Conservation (phyloP, 1,284 basidiomycete genomes). For the Veloporphyrellus conicus region DNA sequence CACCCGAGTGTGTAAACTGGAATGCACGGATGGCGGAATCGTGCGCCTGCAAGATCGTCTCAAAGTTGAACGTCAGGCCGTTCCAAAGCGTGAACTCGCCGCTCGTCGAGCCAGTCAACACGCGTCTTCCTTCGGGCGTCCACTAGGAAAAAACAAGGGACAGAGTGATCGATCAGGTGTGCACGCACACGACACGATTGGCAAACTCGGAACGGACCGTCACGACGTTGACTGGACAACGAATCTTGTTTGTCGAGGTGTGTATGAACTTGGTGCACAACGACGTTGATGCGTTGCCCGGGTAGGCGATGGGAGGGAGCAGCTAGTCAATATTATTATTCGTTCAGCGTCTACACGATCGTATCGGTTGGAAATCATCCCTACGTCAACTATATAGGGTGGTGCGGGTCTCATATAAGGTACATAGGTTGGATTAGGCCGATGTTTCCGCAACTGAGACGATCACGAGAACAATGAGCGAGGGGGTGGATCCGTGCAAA, state of each 20-base stretch:
- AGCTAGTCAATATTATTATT: slow-evolving; percentile 51
- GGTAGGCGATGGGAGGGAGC: slow-evolving; percentile 87
- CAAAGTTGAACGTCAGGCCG: slow-evolving; percentile 98
- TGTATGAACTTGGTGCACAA: slow-evolving; percentile 95
- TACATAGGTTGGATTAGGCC: slow-evolving; percentile 67
- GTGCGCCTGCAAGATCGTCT: slow-evolving; percentile 97
- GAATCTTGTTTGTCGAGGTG: slow-evolving; percentile 97
- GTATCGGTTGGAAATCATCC: slow-evolving; percentile 26
- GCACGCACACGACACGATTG: neutral
- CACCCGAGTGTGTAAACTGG: slow-evolving; percentile 86
- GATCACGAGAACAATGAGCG: neutral
- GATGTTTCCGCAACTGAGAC: slow-evolving; percentile 66
- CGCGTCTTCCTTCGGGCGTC: slow-evolving; percentile 91
- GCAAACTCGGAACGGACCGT: slow-evolving; percentile 51
- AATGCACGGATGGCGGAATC: slow-evolving; percentile 90
- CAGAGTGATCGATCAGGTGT: neutral
- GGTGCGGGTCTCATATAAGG: slow-evolving; percentile 78
- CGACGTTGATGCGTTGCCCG: slow-evolving; percentile 84
- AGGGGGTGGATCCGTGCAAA: neutral
- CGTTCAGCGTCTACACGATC: slow-evolving; percentile 19
- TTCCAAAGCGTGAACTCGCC: slow-evolving; percentile 99
- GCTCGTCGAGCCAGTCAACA: slow-evolving; percentile 92
- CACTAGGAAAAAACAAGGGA: slow-evolving; percentile 53
- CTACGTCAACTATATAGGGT: slow-evolving; percentile 80
- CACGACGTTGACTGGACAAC: slow-evolving; percentile 94